Evolutionary conservation across 116 monocot species (phyloP).

Genomic region (Trichopus zeylanicus): DNA sequence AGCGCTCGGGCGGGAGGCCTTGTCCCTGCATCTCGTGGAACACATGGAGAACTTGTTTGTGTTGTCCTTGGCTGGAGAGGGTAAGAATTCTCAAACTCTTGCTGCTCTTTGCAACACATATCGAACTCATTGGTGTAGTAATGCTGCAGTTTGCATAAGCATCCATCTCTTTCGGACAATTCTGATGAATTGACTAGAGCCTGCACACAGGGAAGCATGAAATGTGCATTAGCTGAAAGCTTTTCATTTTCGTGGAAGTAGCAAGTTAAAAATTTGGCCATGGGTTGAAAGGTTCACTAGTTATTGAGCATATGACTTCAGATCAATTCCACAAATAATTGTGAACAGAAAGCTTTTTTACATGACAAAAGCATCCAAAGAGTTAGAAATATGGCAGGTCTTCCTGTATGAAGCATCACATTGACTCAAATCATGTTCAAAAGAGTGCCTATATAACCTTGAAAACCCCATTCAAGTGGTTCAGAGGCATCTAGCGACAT

Average conservation of each 20-base stretch:
- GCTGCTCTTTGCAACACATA: constrained; percentile 80
- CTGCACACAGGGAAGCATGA: constrained; percentile 20
- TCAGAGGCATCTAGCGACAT: no score
- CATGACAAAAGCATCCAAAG: no score
- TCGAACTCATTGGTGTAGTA: constrained; percentile 93
- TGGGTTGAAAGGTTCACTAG: background rate
- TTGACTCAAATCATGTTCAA: no score
- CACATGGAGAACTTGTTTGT: constrained; percentile 20
- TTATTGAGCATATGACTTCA: background rate
- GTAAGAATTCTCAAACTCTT: constrained; percentile 35
- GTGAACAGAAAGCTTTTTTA: no score
- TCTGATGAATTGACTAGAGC: constrained; percentile 71
- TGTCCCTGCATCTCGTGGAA: constrained; percentile 22
- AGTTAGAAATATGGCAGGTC: no score
- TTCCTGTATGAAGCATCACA: no score
- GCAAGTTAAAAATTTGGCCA: background rate
- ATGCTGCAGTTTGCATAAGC: constrained; percentile 82
- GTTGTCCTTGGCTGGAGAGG: constrained; percentile 26
- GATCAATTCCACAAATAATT: no score
- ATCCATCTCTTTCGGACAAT: constrained; percentile 87
- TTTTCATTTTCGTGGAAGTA: background rate
- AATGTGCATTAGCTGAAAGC: background rate
- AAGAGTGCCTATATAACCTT: no score
- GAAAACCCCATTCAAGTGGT: no score
- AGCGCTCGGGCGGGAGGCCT: constrained; percentile 17